These are phyloP conservation scores for Bimuria novae-zelandiae DNA, from an alignment of 2,329 filamentous ascomycete genomes.

Conservation along the genomic window DNA sequence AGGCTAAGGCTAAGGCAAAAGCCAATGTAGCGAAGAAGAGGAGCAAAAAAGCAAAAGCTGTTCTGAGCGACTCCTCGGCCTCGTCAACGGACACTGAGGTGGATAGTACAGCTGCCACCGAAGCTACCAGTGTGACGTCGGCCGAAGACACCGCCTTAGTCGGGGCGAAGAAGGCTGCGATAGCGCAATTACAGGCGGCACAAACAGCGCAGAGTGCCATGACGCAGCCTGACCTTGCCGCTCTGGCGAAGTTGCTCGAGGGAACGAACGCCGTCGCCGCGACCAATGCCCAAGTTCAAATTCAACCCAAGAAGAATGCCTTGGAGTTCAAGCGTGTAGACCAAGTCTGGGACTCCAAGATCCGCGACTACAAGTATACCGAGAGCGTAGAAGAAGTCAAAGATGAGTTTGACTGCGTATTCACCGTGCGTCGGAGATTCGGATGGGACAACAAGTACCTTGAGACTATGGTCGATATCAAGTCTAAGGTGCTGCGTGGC, in stretches of 20 bases:
- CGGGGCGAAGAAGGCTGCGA: conserved; percentile 17
- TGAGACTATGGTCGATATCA: conserved; percentile 78
- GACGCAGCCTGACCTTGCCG: not conserved
- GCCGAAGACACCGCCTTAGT: conserved; percentile 10
- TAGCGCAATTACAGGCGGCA: conserved; percentile 15
- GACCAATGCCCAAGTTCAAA: conserved; percentile 9
- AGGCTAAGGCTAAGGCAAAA: conserved; percentile 20
- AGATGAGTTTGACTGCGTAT: conserved; percentile 73
- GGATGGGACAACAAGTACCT: conserved; percentile 83
- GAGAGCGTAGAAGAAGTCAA: conserved; percentile 68
- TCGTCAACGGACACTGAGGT: conserved; percentile 13
- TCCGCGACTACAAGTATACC: conserved; percentile 65
- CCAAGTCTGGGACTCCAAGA: conserved; percentile 58
- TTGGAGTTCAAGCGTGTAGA: conserved; percentile 73
- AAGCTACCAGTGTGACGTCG: not conserved
- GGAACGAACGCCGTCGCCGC: conserved; percentile 16
- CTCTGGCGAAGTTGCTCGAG: conserved; percentile 2
- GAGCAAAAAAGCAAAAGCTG: conserved; percentile 11
- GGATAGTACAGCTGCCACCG: conserved; percentile 11
- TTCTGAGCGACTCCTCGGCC: conserved; percentile 1
- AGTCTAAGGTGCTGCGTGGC: conserved; percentile 77
- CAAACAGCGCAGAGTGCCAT: conserved; percentile 9
- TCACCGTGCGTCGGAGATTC: conserved; percentile 81
- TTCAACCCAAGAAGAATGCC: conserved; percentile 41
- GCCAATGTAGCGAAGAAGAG: conserved; percentile 25